These are phyloP conservation scores for Lithohypha guttulata DNA, from an alignment of 2,329 filamentous ascomycete species.

Conservation along the genomic window DNA sequence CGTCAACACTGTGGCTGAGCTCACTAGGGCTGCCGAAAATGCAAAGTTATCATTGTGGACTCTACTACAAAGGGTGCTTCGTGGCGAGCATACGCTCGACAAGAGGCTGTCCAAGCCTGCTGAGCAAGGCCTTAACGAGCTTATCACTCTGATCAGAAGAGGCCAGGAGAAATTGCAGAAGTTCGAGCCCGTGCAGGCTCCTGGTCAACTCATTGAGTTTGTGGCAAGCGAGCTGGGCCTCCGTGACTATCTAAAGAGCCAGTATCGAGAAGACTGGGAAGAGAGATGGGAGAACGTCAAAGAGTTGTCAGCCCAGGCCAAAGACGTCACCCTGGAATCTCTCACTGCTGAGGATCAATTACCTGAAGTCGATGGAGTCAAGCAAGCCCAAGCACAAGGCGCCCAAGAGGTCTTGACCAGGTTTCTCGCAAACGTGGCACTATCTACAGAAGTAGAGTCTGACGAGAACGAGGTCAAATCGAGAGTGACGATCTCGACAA, in stretches of 20 bases:
- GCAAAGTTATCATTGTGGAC: slow-evolving; percentile 63
- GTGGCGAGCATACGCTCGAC: slow-evolving; percentile 40
- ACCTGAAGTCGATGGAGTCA: slow-evolving; percentile 58
- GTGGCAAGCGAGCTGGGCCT: slow-evolving; percentile 58
- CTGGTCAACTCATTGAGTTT: slow-evolving; percentile 43
- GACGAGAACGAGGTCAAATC: slow-evolving; percentile 41
- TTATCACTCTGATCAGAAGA: slow-evolving; percentile 51
- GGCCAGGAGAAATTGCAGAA: slow-evolving; percentile 43
- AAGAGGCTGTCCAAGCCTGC: slow-evolving; percentile 47
- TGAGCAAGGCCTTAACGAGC: slow-evolving; percentile 45
- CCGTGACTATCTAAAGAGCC: slow-evolving; percentile 59
- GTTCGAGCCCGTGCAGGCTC: slow-evolving; percentile 24
- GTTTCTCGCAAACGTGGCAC: slow-evolving; percentile 80
- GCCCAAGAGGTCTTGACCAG: slow-evolving; percentile 57
- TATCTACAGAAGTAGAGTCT: slow-evolving; percentile 68
- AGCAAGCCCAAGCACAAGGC: slow-evolving; percentile 44
- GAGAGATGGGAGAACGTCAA: slow-evolving; percentile 78
- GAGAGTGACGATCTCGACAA: slow-evolving; percentile 83
- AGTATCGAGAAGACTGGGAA: slow-evolving; percentile 64
- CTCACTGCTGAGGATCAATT: slow-evolving; percentile 44
- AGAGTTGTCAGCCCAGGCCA: slow-evolving; percentile 71
- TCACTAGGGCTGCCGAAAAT: slow-evolving; percentile 67
- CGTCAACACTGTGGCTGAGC: slow-evolving; percentile 60
- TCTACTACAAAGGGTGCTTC: slow-evolving; percentile 51
- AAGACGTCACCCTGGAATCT: slow-evolving; percentile 47